Percentiles rank a stretch among this genome's conserved stretches.
Conservation (phyloP, 345 rosid genomes). For the Pelargonium nanum region DNA sequence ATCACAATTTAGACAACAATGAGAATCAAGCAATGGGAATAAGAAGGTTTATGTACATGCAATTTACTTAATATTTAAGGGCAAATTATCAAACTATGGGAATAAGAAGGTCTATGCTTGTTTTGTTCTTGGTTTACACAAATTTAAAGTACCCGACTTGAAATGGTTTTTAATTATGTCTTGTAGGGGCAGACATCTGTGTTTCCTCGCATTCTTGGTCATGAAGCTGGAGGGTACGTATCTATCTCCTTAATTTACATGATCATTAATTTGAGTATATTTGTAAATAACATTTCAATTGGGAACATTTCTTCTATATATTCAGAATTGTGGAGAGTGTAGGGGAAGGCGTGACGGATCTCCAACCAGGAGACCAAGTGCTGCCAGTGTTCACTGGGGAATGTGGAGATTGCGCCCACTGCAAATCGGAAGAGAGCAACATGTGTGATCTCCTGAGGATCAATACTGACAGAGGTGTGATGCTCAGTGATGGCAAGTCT, state of each 20-base stretch:
- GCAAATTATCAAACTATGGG: too few relatives aligned
- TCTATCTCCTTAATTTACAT: not conserved
- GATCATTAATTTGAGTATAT: not conserved
- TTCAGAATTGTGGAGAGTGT: constrained; percentile 74
- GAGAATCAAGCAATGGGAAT: not conserved
- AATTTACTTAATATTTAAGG: too few relatives aligned
- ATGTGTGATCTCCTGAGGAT: constrained; percentile 80
- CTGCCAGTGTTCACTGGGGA: constrained; percentile 77
- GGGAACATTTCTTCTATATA: not conserved
- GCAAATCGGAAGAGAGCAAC: constrained; percentile 70
- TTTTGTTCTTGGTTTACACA: not conserved
- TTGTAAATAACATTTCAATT: not conserved
- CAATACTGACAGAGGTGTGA: constrained; percentile 58
- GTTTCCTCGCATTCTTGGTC: constrained; percentile 75
- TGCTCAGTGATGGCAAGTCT: constrained; percentile 57
- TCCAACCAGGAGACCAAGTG: constrained; percentile 64
- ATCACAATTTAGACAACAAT: not conserved
- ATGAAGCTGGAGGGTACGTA: constrained; percentile 74
- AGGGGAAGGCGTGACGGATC: constrained; percentile 71
- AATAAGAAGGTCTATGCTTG: too few relatives aligned
- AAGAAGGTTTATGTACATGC: too few relatives aligned
- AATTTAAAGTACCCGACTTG: not conserved
- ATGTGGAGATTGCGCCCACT: constrained; percentile 61
- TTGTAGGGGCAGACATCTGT: constrained; percentile 62
- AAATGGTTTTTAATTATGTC: not conserved